Percentiles rank a stretch among this genome's conserved stretches.
phyloP scores from a whole-genome alignment of 192 early-diverging fungal genomes.

The Ambispora gerdemannii region DNA sequence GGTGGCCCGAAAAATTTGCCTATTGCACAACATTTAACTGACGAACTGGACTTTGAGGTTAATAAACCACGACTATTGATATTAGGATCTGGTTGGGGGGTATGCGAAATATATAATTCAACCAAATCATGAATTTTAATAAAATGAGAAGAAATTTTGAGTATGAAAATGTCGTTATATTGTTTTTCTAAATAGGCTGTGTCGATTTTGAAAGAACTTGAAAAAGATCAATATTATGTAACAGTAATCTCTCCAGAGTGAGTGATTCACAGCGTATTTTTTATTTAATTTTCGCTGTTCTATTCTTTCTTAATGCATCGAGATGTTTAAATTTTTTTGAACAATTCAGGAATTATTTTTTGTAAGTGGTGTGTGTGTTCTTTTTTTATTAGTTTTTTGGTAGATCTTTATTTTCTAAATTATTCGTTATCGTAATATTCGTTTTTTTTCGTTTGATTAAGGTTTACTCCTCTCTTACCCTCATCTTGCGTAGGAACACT shows the following conservation, averaged over 20 bases:
- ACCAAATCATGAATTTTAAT: background rate
- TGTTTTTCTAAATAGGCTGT: slow-evolving; percentile 34
- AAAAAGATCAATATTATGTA: slow-evolving; percentile 53
- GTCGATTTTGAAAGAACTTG: slow-evolving; percentile 48
- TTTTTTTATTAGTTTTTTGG: slow-evolving; percentile 48
- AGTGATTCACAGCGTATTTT: slow-evolving; percentile 9
- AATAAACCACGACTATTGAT: slow-evolving; percentile 49
- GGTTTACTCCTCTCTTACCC: slow-evolving; percentile 40
- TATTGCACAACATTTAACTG: slow-evolving; percentile 41
- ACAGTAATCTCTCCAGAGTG: slow-evolving; percentile 48
- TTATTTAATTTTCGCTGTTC: background rate
- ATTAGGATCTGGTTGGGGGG: slow-evolving; percentile 56
- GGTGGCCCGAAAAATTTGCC: slow-evolving; percentile 51
- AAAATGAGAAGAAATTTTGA: background rate
- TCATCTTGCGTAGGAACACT: slow-evolving; percentile 55
- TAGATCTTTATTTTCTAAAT: background rate
- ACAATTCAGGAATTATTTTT: background rate
- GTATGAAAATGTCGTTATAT: background rate
- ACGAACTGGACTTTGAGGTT: slow-evolving; percentile 39
- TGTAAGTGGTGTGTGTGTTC: slow-evolving; percentile 49
- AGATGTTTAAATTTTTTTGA: background rate
- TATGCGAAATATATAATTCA: slow-evolving; percentile 26
- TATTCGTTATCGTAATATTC: background rate
- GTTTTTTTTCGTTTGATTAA: slow-evolving; percentile 36
- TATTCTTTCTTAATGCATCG: background rate